phyloP scores from a whole-genome alignment of 1,284 basidiomycete species.

The Apiotrichum sp. region DNA sequence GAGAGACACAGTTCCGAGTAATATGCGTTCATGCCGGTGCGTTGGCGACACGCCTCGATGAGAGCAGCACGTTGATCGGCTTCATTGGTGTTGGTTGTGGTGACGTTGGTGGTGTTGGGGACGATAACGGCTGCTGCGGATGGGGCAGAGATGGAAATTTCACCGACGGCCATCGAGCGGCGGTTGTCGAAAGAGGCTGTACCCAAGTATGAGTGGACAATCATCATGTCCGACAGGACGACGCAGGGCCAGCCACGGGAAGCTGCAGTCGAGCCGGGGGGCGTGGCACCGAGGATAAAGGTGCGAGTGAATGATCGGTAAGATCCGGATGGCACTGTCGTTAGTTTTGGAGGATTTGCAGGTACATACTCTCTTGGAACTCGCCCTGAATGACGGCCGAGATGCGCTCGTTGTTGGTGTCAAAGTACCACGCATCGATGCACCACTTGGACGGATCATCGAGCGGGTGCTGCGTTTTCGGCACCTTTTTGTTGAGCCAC shows the following conservation, averaged over 20 bases:
- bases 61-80: constrained; percentile 39
- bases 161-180: constrained; percentile 28
- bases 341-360: no score
- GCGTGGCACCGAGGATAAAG: constrained; percentile 76
- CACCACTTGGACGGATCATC: constrained; percentile 71
- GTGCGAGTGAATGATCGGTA: constrained; percentile 89
- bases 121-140: constrained; percentile 7
- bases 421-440: constrained; percentile 78
- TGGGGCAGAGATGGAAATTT: constrained; percentile 38
- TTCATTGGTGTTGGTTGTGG: constrained; percentile 7
- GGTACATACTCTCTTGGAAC: constrained; percentile 81
- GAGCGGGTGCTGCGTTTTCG: constrained; percentile 70
- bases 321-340: constrained; percentile 21
- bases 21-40: constrained; percentile 66
- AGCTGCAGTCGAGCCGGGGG: constrained; percentile 66
- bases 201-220: constrained; percentile 74
- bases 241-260: constrained; percentile 81
- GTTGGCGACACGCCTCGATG: constrained; percentile 56
- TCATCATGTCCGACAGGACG: constrained; percentile 82
- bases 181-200: constrained; percentile 57
- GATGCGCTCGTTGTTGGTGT: constrained; percentile 53
- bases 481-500: constrained; percentile 56
- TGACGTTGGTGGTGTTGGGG: constrained; percentile 8
- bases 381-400: constrained; percentile 86
- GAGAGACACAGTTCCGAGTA: constrained; percentile 74